phyloP scores from a whole-genome alignment of 139 green algal species.

The Chlamydomonas incerta region DNA sequence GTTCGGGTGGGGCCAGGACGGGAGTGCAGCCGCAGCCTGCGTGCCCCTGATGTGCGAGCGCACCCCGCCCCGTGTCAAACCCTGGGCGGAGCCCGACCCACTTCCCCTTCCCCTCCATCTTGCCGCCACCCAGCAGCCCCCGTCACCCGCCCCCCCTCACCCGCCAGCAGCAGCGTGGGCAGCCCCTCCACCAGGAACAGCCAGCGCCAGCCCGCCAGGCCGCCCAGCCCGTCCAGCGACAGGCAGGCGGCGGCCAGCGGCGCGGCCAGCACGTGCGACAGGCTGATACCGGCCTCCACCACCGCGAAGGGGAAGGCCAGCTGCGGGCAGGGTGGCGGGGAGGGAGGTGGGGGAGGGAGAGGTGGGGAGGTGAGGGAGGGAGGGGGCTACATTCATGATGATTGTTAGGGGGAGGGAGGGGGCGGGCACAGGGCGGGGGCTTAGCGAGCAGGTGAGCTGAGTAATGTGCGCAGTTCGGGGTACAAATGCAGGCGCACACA shows the following conservation, averaged over 20 bases:
- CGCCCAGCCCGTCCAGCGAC: constrained; percentile 67
- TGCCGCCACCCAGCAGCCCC: not conserved
- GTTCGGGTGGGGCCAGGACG: no score
- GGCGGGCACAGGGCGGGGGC: no score
- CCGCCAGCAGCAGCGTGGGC: constrained; percentile 29
- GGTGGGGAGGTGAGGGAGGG: no score
- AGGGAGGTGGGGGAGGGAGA: no score
- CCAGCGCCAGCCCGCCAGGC: constrained; percentile 80
- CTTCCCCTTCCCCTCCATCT: not conserved
- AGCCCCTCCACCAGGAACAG: constrained; percentile 81
- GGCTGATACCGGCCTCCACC: constrained; percentile 57
- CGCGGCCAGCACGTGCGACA: constrained; percentile 63
- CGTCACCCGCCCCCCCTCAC: not conserved
- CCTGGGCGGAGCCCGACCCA: not conserved
- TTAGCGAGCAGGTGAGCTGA: no score
- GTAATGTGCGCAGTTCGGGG: no score
- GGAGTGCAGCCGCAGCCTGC: no score
- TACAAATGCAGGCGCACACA: no score
- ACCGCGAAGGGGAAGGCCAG: constrained; percentile 38
- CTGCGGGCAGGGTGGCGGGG: not conserved
- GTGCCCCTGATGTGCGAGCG: no score
- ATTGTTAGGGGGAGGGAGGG: no score
- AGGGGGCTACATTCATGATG: no score
- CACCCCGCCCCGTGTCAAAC: not conserved
- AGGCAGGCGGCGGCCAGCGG: constrained; percentile 78